A percentile compares a stretch with the other conserved stretches of the same genome.
phyloP scores from a whole-genome alignment of 2,329 filamentous ascomycete genomes.

The Botrytis aclada region DNA sequence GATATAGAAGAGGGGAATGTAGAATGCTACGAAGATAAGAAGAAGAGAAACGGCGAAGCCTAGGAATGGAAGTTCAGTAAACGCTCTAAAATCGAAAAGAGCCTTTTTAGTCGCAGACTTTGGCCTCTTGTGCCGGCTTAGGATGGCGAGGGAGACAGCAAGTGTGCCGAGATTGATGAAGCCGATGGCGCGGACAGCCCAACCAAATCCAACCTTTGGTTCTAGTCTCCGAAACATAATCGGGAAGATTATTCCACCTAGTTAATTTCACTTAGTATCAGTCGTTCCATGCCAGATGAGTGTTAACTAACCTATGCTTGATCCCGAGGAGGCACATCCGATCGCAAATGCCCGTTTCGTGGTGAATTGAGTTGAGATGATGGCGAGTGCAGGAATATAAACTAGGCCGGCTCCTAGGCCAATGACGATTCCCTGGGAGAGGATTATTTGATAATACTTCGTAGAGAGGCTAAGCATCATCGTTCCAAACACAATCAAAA shows the following conservation, averaged over 20 bases:
- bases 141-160: constrained; percentile 25
- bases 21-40: constrained; percentile 46
- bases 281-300: neutral
- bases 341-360: constrained; percentile 45
- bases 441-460: constrained; percentile 52
- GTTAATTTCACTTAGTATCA: neutral
- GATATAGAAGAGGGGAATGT: constrained; percentile 49
- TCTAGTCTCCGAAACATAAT: constrained; percentile 40
- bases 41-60: constrained; percentile 40
- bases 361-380: constrained; percentile 45
- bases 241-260: constrained; percentile 51
- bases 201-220: constrained; percentile 47
- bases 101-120: neutral
- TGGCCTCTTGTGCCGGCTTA: neutral
- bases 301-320: constrained; percentile 40
- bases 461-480: constrained; percentile 37
- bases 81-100: constrained; percentile 30
- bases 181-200: constrained; percentile 52
- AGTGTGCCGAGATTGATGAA: constrained; percentile 45
- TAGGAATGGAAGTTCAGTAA: constrained; percentile 38
- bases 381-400: constrained; percentile 28
- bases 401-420: constrained; percentile 26
- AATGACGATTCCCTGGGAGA: constrained; percentile 51
- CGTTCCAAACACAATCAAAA: constrained; percentile 49
- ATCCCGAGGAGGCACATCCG: constrained; percentile 43